Evolutionary conservation across 202 grass and related monocot species (phyloP).

Genomic region (Setaria italica): DNA sequence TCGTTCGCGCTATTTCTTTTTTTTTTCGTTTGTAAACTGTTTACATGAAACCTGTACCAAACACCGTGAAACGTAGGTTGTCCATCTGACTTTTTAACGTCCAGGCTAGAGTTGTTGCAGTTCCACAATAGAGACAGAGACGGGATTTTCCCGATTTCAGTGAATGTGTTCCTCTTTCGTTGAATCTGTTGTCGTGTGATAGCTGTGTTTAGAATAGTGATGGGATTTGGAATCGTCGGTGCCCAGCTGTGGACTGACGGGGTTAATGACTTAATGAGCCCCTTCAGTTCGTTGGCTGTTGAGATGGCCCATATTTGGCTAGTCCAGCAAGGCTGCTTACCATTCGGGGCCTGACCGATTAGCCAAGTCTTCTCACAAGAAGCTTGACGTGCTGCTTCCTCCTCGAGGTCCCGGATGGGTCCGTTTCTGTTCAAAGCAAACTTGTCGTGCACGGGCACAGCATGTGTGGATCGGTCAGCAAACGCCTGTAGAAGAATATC

Average conservation of each 20-base stretch:
- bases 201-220: no score
- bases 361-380: background rate
- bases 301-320: background rate
- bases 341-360: background rate
- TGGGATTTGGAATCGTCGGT: no score
- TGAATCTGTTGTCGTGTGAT: no score
- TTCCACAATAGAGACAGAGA: background rate
- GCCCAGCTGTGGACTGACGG: no score
- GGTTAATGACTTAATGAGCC: no score
- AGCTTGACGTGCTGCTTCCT: background rate
- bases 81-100: constrained; percentile 31
- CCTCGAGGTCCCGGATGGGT: background rate
- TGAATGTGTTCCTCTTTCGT: background rate
- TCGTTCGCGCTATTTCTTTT: constrained; percentile 22
- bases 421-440: background rate
- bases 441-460: background rate
- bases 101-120: background rate
- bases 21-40: constrained; percentile 29
- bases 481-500: constrained; percentile 36
- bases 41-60: constrained; percentile 37
- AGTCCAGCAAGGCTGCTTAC: background rate
- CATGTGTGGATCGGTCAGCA: background rate
- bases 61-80: constrained; percentile 37
- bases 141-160: background rate
- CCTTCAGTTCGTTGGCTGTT: no score